Conservation (phyloP, 805 yeast species). For the Helenozyma baotianmanensis region DNA sequence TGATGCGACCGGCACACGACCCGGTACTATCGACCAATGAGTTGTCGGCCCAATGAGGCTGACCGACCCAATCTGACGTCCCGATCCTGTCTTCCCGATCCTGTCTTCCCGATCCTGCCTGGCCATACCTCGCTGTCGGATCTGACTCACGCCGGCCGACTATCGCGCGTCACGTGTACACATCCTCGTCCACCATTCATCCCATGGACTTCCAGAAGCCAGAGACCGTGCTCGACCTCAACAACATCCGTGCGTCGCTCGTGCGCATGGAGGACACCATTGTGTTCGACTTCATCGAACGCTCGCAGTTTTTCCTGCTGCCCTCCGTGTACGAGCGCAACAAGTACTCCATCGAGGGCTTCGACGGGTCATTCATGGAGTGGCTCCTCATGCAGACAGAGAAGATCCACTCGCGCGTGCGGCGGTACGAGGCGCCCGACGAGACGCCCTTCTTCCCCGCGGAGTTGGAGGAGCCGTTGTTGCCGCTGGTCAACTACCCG, state of each 20-base stretch:
- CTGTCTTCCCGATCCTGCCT: too few relatives aligned
- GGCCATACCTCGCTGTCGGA: too few relatives aligned
- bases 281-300: conserved; percentile 85
- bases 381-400: conserved; percentile 81
- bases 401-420: conserved; percentile 57
- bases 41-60: too few relatives aligned
- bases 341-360: conserved; percentile 57
- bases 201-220: conserved; percentile 82
- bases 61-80: too few relatives aligned
- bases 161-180: background rate
- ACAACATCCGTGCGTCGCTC: conserved; percentile 77
- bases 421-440: conserved; percentile 93
- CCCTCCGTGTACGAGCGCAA: conserved; percentile 66
- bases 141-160: background rate
- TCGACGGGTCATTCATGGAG: conserved; percentile 79
- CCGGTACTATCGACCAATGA: too few relatives aligned
- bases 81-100: too few relatives aligned
- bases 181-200: too few relatives aligned
- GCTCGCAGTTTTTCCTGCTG: conserved; percentile 80
- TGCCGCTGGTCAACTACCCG: conserved; percentile 80
- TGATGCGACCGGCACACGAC: too few relatives aligned
- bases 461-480: conserved; percentile 57
- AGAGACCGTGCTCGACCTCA: conserved; percentile 71
- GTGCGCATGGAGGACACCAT: conserved; percentile 96
- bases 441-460: conserved; percentile 86